Evolutionary conservation across 495 filamentous ascomycete genomes (phyloP).

Genomic region (Venustampulla echinocandica): DNA sequence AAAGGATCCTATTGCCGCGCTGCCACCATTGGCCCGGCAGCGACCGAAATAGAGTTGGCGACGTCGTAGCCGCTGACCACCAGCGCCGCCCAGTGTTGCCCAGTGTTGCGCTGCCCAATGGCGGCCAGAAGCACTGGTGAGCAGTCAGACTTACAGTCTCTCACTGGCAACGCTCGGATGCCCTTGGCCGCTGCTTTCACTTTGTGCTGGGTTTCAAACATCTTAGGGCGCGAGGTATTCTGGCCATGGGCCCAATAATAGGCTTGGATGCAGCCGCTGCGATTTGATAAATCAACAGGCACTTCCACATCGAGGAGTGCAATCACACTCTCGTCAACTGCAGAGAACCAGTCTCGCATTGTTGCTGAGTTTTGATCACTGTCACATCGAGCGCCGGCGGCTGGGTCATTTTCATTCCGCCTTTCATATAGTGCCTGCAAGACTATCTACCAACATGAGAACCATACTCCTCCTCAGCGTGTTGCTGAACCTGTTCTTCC

Average conservation of each 20-base stretch:
- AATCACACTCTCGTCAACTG: constrained; percentile 1
- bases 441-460: constrained; percentile 12
- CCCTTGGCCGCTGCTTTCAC: neutral
- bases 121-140: too few species aligned
- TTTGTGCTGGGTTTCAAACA: constrained; percentile 11
- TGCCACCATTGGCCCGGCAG: neutral
- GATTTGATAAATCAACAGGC: constrained; percentile 10
- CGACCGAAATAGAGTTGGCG: neutral
- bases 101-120: too few species aligned
- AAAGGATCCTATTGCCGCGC: neutral
- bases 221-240: neutral
- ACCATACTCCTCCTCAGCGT: constrained; percentile 16
- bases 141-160: neutral
- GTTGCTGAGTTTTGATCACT: constrained; percentile 6
- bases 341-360: neutral
- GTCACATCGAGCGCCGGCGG: constrained; percentile 8
- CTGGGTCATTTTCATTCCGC: constrained; percentile 4
- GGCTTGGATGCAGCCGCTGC: constrained; percentile 16
- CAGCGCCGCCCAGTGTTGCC: neutral
- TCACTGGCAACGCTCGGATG: neutral
- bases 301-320: constrained; percentile 6
- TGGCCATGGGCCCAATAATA: constrained; percentile 14
- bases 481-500: constrained; percentile 14
- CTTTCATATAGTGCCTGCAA: constrained; percentile 7
- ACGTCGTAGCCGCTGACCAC: neutral